Percentiles rank a stretch among this genome's conserved stretches.
Conservation (phyloP, 1,139 yeast species). For the Yarrowia galli region DNA sequence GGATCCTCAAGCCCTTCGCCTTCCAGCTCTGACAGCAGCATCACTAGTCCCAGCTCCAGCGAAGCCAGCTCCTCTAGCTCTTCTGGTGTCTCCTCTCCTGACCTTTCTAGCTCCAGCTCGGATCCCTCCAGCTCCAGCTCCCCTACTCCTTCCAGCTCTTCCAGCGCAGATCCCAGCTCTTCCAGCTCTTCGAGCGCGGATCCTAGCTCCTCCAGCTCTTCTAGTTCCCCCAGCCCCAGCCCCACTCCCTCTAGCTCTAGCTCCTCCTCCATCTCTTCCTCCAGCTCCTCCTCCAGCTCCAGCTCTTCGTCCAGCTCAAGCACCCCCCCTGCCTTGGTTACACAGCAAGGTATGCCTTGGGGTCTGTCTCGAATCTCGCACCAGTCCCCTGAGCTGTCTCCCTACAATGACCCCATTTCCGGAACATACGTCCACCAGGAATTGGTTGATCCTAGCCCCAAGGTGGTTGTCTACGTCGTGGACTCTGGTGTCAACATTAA, state of each 20-base stretch:
- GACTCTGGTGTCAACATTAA: constrained; percentile 89
- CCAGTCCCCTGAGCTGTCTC: background rate
- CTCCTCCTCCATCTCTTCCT: background rate
- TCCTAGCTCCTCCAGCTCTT: constrained; percentile 7
- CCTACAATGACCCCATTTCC: background rate
- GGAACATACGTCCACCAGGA: background rate
- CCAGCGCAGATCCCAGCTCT: background rate
- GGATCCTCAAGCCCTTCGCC: background rate
- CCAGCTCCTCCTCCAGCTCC: constrained; percentile 7
- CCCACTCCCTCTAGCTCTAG: background rate
- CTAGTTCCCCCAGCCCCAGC: constrained; percentile 1
- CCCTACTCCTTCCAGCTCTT: background rate
- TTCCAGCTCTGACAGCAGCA: background rate
- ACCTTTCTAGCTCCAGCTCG: background rate
- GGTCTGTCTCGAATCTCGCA: constrained; percentile 18
- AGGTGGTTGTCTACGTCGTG: constrained; percentile 62
- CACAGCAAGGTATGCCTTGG: constrained; percentile 8
- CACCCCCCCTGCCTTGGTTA: background rate
- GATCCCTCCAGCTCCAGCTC: background rate
- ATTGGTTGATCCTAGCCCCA: constrained; percentile 58
- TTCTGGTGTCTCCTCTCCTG: background rate
- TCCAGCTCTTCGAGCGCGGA: background rate
- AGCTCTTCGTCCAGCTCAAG: constrained; percentile 5
- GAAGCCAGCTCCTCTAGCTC: background rate
- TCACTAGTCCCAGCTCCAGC: background rate